Evolutionary conservation across 73 alveolate genomes (phyloP).

Genomic region (Paramecium sonneborni): DNA sequence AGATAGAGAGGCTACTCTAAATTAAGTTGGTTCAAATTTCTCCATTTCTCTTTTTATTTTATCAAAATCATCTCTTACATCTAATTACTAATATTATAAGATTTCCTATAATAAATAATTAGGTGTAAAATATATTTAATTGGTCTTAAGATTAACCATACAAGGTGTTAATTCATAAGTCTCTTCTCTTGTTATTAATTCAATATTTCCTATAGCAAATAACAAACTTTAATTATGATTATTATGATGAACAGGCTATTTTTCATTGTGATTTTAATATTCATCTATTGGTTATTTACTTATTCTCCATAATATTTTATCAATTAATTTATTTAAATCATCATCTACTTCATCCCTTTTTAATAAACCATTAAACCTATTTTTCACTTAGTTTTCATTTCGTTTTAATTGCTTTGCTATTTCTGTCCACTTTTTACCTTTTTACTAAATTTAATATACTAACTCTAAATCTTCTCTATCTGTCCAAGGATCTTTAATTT

Average conservation of each 20-base stretch:
- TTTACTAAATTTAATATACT: not conserved
- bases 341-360: constrained; percentile 43
- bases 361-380: constrained; percentile 15
- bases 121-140: not conserved
- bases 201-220: not conserved
- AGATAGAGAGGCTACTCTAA: not conserved
- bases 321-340: not conserved
- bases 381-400: constrained; percentile 45
- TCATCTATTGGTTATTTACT: not conserved
- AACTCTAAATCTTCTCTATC: not conserved
- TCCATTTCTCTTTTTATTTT: constrained; percentile 13
- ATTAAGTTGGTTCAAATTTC: not conserved
- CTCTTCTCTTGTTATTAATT: not conserved
- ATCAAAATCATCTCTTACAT: constrained; percentile 5
- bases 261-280: not conserved
- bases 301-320: constrained; percentile 5
- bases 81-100: not conserved
- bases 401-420: constrained; percentile 3
- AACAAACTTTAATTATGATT: not conserved
- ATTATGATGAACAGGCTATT: not conserved
- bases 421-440: constrained; percentile 38
- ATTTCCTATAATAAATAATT: not conserved
- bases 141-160: not conserved
- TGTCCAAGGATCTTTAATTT: constrained; percentile 31
- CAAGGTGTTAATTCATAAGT: not conserved